These are phyloP conservation scores for Pichia manshurica DNA, from an alignment of 805 yeast species.

Conservation along the genomic window DNA sequence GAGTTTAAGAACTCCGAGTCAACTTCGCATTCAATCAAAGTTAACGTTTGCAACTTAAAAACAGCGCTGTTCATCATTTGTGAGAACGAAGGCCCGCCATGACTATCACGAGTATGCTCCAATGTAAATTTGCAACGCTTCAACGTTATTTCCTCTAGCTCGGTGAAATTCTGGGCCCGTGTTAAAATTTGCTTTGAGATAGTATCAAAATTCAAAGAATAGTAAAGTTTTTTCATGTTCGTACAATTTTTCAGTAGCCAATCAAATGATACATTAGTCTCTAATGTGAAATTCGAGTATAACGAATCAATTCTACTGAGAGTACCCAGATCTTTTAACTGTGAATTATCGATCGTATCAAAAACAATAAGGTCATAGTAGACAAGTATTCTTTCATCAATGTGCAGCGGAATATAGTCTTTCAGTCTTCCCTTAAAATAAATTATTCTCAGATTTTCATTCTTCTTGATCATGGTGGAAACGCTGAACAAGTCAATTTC, in stretches of 20 bases:
- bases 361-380: conserved; percentile 10
- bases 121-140: conserved; percentile 1
- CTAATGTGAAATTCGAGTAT: conserved; percentile 8
- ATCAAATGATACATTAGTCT: conserved; percentile 9
- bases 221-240: conserved; percentile 15
- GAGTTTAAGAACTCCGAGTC: conserved; percentile 12
- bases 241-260: conserved; percentile 9
- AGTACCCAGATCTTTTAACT: conserved; percentile 2
- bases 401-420: conserved; percentile 5
- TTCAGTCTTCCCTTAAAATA: conserved; percentile 13
- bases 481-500: conserved; percentile 11
- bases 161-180: not conserved
- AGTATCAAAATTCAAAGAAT: conserved; percentile 10
- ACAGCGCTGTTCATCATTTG: not conserved
- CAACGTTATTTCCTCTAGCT: conserved; percentile 1
- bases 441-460: conserved; percentile 6
- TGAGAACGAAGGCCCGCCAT: not conserved
- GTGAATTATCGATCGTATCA: conserved; percentile 5
- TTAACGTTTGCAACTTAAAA: conserved; percentile 12
- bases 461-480: conserved; percentile 1
- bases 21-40: conserved; percentile 19
- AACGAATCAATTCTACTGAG: conserved; percentile 2
- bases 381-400: not conserved
- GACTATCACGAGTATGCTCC: not conserved
- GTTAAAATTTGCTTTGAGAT: not conserved